Conservation (phyloP, 164 flowering plant species). For the Chloranthus sessilifolius region DNA sequence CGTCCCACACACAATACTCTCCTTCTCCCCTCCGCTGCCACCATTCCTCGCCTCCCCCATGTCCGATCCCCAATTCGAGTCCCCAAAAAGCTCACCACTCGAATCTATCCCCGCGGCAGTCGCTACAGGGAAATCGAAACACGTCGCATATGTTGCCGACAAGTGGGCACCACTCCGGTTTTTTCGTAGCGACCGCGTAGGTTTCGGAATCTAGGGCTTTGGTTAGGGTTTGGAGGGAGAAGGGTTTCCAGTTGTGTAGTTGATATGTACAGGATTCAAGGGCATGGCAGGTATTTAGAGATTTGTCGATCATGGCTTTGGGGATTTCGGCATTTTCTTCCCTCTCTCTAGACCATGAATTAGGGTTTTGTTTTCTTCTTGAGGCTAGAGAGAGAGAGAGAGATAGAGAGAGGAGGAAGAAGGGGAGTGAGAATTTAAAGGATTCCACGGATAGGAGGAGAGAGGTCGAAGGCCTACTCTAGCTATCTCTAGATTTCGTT, state of each 20-base stretch:
- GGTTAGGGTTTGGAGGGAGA: conserved; percentile 33
- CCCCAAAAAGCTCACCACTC: conserved; percentile 86
- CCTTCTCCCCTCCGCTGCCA: too few relatives aligned
- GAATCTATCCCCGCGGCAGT: conserved; percentile 88
- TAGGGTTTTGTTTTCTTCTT: too few relatives aligned
- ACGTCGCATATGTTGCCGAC: conserved; percentile 61
- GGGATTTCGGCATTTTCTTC: not conserved
- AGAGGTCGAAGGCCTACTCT: too few relatives aligned
- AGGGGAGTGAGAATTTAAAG: too few relatives aligned
- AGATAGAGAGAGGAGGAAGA: too few relatives aligned
- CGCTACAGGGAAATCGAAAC: conserved; percentile 72
- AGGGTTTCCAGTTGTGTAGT: conserved; percentile 78
- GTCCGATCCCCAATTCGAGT: conserved; percentile 78
- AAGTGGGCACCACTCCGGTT: conserved; percentile 69
- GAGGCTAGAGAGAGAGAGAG: too few relatives aligned
- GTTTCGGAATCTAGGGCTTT: conserved; percentile 30
- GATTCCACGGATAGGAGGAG: too few relatives aligned
- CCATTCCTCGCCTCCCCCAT: conserved; percentile 60
- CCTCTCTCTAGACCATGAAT: too few relatives aligned
- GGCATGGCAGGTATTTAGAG: conserved; percentile 37
- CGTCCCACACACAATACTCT: conserved; percentile 26
- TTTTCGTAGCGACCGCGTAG: conserved; percentile 34
- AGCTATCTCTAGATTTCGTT: too few relatives aligned
- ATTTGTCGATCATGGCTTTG: conserved; percentile 38
- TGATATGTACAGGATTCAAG: conserved; percentile 70